These are phyloP conservation scores for Ajuga chamaepitys DNA, from an alignment of 257 asterid genomes.

Conservation along the genomic window DNA sequence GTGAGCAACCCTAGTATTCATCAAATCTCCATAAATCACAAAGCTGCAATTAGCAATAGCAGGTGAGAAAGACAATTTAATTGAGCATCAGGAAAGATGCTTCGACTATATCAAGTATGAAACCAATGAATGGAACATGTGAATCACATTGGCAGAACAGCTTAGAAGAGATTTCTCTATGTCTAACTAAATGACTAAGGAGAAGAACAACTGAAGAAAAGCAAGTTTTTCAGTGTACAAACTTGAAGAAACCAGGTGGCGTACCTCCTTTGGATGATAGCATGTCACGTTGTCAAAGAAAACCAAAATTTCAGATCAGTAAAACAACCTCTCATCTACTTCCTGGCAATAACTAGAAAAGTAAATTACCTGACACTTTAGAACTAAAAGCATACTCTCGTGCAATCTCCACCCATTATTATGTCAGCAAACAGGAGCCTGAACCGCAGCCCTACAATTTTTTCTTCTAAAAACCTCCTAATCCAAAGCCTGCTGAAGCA, in stretches of 20 bases:
- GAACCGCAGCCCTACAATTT: too few relatives aligned
- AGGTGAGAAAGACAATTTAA: neutral
- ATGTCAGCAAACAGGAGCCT: too few relatives aligned
- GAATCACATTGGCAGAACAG: neutral
- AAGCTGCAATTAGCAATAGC: constrained; percentile 11
- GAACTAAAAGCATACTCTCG: too few relatives aligned
- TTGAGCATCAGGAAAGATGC: neutral
- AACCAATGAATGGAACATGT: neutral
- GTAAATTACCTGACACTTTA: too few relatives aligned
- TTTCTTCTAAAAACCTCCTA: too few relatives aligned
- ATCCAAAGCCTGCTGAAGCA: too few relatives aligned
- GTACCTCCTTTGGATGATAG: too few relatives aligned
- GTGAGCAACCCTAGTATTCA: constrained; percentile 22
- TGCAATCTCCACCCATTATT: too few relatives aligned
- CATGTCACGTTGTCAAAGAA: too few relatives aligned
- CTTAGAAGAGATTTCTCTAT: neutral
- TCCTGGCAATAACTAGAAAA: too few relatives aligned
- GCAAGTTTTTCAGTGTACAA: neutral
- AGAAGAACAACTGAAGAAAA: neutral
- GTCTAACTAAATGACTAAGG: neutral
- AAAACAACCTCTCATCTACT: too few relatives aligned
- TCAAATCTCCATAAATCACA: constrained; percentile 24
- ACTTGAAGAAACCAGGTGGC: neutral
- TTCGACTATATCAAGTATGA: neutral
- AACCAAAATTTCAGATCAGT: too few relatives aligned